These are phyloP conservation scores for Aspergillus hortae DNA, from an alignment of 2,329 filamentous ascomycete species.

Conservation along the genomic window DNA sequence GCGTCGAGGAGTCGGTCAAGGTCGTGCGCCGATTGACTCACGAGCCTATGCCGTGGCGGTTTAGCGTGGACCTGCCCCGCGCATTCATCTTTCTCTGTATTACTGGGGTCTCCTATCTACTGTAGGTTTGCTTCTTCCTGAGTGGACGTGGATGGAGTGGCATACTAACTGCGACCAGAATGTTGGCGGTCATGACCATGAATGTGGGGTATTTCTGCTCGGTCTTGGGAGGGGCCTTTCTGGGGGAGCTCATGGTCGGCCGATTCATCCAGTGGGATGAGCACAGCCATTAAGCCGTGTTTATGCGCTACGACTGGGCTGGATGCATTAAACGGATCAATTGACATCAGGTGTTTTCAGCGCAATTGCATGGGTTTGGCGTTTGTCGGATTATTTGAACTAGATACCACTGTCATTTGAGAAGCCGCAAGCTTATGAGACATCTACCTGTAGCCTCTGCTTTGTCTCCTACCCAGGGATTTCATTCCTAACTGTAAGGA, in stretches of 20 bases:
- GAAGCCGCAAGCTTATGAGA: no score
- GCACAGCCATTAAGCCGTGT: constrained; percentile 20
- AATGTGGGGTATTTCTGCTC: constrained; percentile 83
- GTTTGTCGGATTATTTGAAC: background rate
- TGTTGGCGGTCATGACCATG: constrained; percentile 89
- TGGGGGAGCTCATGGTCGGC: constrained; percentile 80
- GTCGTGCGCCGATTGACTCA: constrained; percentile 61
- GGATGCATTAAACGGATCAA: background rate
- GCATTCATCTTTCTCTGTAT: constrained; percentile 68
- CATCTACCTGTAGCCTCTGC: no score
- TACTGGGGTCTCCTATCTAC: constrained; percentile 75
- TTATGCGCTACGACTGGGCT: background rate
- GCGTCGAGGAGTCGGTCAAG: constrained; percentile 74
- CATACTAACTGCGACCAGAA: constrained; percentile 51
- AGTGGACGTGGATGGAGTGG: background rate
- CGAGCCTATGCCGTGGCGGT: constrained; percentile 66
- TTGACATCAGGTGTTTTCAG: background rate
- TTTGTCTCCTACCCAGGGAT: no score
- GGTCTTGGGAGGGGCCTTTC: constrained; percentile 71
- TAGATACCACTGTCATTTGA: background rate
- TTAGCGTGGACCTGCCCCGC: constrained; percentile 73
- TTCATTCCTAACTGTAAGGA: no score
- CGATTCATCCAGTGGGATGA: constrained; percentile 54
- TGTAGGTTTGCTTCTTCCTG: constrained; percentile 58
- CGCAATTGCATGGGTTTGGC: background rate